Conservation (phyloP, 1,139 yeast genomes). For the Saccharomycopsis phalli region DNA sequence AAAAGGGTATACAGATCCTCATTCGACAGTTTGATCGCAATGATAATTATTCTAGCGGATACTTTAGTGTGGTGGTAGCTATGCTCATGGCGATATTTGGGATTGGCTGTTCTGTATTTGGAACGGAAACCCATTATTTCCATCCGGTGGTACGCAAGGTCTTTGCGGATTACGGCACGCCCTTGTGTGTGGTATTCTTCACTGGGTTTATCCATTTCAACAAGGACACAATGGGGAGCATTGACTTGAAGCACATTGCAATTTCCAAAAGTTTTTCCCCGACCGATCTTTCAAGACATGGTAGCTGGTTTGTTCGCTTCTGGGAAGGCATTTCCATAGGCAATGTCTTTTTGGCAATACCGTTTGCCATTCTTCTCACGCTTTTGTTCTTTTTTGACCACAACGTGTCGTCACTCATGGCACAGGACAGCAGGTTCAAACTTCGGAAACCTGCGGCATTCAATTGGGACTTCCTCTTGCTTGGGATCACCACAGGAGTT, state of each 20-base stretch:
- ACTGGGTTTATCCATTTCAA: slow-evolving; percentile 79
- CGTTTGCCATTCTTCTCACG: slow-evolving; percentile 82
- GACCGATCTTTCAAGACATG: slow-evolving; percentile 31
- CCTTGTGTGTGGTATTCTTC: slow-evolving; percentile 75
- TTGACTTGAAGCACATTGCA: slow-evolving; percentile 56
- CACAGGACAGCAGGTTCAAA: slow-evolving; percentile 77
- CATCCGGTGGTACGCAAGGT: slow-evolving; percentile 54
- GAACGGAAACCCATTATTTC: slow-evolving; percentile 51
- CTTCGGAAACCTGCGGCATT: slow-evolving; percentile 79
- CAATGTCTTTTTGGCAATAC: slow-evolving; percentile 79
- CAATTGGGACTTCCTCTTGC: slow-evolving; percentile 83
- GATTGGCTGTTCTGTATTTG: slow-evolving; percentile 50
- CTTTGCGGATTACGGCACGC: slow-evolving; percentile 80
- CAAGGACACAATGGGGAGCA: slow-evolving; percentile 37
- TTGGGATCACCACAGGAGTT: slow-evolving; percentile 81
- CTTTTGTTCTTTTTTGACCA: slow-evolving; percentile 88
- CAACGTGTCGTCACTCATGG: slow-evolving; percentile 86
- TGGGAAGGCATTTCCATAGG: slow-evolving; percentile 65
- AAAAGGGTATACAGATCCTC: slow-evolving; percentile 81
- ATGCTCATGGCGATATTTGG: slow-evolving; percentile 71
- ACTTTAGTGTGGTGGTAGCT: slow-evolving; percentile 66
- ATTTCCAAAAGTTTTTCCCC: slow-evolving; percentile 72
- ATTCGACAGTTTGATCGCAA: slow-evolving; percentile 52
- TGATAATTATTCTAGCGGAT: slow-evolving; percentile 37
- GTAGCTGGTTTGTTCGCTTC: slow-evolving; percentile 72